A percentile compares a stretch with the other conserved stretches of the same genome.
These are phyloP conservation scores for Gracilaria caudata DNA, from an alignment of 23 red algal species.

Conservation along the genomic window DNA sequence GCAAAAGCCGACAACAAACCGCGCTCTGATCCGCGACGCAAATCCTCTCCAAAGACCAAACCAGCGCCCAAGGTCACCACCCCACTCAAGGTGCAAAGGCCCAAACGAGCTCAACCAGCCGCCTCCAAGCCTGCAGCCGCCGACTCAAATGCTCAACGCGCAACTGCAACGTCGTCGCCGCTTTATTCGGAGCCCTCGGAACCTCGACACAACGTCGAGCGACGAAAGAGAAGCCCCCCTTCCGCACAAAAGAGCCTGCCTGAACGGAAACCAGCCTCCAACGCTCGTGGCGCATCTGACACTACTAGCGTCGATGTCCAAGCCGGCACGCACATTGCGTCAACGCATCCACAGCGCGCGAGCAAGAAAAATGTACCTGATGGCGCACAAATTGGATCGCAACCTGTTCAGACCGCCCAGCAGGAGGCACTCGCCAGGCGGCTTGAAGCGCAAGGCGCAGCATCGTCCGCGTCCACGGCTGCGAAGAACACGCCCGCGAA, in stretches of 20 bases:
- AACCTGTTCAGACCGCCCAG: neutral
- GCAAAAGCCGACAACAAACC: slow-evolving; percentile 18
- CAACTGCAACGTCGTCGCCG: neutral
- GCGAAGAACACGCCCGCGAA: neutral
- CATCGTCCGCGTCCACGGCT: neutral
- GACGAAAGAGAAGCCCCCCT: neutral
- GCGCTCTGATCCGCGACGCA: slow-evolving; percentile 3
- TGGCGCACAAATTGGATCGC: neutral
- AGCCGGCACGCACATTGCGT: neutral
- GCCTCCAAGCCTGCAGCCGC: neutral
- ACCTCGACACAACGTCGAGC: neutral
- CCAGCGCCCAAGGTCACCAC: neutral
- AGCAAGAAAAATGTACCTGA: neutral
- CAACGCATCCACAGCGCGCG: neutral
- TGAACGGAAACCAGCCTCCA: neutral
- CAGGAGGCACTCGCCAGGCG: neutral
- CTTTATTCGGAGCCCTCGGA: neutral
- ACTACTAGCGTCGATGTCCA: neutral
- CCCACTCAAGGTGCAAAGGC: slow-evolving; percentile 14
- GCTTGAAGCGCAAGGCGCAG: neutral
- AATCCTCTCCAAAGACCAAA: neutral
- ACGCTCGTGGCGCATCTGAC: neutral
- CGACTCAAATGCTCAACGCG: neutral
- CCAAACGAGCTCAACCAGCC: neutral
- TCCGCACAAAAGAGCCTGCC: neutral